Percentiles rank a stretch among this genome's conserved stretches.
Conservation (phyloP, 2,329 filamentous ascomycete species). For the Trichophyton mentagrophytes region DNA sequence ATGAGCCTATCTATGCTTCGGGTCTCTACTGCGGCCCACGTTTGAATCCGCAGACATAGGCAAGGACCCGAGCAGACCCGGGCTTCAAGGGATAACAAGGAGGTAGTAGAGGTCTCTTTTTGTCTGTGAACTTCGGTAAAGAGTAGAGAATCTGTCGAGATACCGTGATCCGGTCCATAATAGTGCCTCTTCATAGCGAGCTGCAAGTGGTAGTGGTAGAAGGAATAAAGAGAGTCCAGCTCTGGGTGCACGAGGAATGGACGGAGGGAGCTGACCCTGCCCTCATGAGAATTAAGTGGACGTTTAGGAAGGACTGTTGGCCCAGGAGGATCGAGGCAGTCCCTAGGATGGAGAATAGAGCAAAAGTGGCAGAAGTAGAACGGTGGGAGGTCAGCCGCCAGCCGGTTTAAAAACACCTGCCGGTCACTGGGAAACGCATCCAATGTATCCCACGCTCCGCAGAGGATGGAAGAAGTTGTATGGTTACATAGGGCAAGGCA, state of each 20-base stretch:
- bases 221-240: neutral
- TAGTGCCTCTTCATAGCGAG: constrained; percentile 3
- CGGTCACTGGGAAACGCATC: neutral
- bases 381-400: neutral
- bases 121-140: neutral
- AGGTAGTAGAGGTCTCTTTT: neutral
- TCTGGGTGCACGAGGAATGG: neutral
- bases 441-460: neutral
- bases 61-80: neutral
- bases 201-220: neutral
- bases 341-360: neutral
- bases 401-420: neutral
- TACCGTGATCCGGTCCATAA: constrained; percentile 3
- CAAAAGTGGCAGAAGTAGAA: neutral
- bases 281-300: too few species aligned
- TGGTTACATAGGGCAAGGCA: neutral
- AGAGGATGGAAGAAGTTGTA: neutral
- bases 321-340: neutral
- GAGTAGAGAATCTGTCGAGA: neutral
- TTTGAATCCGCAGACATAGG: constrained; percentile 2
- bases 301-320: neutral
- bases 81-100: neutral
- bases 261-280: neutral
- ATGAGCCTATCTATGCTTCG: neutral
- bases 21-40: neutral